These are phyloP conservation scores for Psidium guajava DNA, from an alignment of 345 rosid species.

Conservation along the genomic window DNA sequence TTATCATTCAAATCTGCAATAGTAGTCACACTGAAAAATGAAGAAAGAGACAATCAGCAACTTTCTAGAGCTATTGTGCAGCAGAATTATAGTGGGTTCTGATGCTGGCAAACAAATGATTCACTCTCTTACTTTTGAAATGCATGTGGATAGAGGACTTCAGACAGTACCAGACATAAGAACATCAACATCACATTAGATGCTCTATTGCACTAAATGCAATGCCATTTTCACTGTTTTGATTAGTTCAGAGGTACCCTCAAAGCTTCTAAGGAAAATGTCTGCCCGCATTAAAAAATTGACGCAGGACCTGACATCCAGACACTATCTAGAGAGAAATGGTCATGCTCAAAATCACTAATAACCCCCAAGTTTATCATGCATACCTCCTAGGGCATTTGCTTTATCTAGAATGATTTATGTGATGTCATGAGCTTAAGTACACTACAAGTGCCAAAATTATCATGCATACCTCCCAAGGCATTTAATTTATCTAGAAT, in stretches of 20 bases:
- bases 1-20: constrained; percentile 89
- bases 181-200: not conserved
- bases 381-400: not conserved
- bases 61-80: not conserved
- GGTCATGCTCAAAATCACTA: not conserved
- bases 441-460: too few species aligned
- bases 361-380: not conserved
- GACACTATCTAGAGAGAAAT: not conserved
- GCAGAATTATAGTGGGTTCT: not conserved
- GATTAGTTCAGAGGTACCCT: not conserved
- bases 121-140: not conserved
- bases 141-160: not conserved
- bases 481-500: too few species aligned
- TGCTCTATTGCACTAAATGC: not conserved
- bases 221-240: not conserved
- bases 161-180: not conserved
- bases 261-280: not conserved
- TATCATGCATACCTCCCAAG: too few species aligned
- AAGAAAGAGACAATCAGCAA: not conserved
- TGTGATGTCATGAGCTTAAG: not conserved
- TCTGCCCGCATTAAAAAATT: not conserved
- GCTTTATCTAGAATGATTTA: not conserved
- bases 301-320: not conserved
- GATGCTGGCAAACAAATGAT: not conserved
- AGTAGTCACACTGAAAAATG: constrained; percentile 61